Evolutionary conservation across 2,329 filamentous ascomycete species (phyloP).

Genomic region (Lasiodiplodia gonubiensis): DNA sequence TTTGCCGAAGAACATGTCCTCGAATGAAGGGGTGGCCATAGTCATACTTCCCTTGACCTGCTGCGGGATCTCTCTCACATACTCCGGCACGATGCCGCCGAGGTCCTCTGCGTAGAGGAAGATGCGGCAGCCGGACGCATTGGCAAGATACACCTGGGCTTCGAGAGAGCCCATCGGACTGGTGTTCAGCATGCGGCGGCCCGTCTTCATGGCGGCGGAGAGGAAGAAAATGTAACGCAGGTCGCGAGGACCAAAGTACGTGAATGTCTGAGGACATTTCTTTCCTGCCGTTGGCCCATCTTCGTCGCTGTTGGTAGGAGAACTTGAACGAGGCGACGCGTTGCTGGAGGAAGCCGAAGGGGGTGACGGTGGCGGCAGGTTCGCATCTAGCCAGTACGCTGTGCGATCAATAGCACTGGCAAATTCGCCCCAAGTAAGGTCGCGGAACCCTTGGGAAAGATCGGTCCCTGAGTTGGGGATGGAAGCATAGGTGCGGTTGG

Average conservation of each 20-base stretch:
- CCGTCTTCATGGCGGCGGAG: conserved; percentile 29
- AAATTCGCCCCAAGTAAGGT: conserved; percentile 5
- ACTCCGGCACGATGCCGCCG: conserved; percentile 22
- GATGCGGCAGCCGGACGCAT: conserved; percentile 19
- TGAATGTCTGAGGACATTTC: neutral
- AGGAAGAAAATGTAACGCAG: conserved; percentile 32
- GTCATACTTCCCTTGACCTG: neutral
- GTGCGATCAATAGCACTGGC: conserved; percentile 7
- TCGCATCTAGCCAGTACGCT: conserved; percentile 14
- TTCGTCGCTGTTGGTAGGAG: neutral
- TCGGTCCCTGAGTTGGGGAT: neutral
- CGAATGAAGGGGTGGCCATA: neutral
- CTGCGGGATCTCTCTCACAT: conserved; percentile 26
- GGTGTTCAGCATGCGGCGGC: conserved; percentile 27
- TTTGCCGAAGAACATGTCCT: neutral
- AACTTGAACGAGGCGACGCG: neutral
- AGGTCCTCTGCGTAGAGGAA: conserved; percentile 27
- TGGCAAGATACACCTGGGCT: conserved; percentile 27
- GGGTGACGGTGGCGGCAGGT: neutral
- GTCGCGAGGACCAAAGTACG: conserved; percentile 31
- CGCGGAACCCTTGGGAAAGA: conserved; percentile 10
- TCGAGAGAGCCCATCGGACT: neutral
- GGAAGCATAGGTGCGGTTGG: conserved; percentile 12
- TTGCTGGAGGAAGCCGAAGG: neutral
- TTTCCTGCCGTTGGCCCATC: neutral